Base-by-base conservation (phyloP, 257 asterid genomes). In the Nicotiana knightiana region DNA sequence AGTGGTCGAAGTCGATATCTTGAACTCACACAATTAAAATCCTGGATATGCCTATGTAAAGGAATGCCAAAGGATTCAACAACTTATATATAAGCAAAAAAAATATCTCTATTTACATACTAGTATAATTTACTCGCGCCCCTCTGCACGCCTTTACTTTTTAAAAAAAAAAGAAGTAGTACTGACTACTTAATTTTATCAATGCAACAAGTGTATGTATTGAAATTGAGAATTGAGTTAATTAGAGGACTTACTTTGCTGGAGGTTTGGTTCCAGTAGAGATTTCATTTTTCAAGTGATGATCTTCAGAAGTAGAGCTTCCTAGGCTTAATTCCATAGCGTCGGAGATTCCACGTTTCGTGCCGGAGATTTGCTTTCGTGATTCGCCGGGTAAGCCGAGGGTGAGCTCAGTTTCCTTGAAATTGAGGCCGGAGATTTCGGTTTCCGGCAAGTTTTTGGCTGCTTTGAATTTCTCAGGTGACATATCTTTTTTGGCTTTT, bases 401-500 rank as follows among this genome's bases (percentile, higher is more conserved):
- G 24, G 89, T 90, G 82, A 93, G 97, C 80, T 93, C 97, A 66
- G 97, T 93, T 76, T 90, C 89, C 4, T 82, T 82, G n/a, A 48
- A 82, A 82, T 80, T 86, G 67, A 90, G 82, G 88, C 88, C 78
- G 37, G 59, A 21, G 32, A 4, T 43, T 5, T 43, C 86, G 65
- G 86, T 86, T 61, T 71, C 90, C 87, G 83, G 80, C 81, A 33
- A 82, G 16, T 80, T 83, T 18, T 70, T 62, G 0, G 66, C 4
- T 61, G 66, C 26, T 43, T 76, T 82, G 63, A 76, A 33, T 61
- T n/a, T 80, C 1, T 46, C 79, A 13, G 62, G 6, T 73, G 79
- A 48, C 79, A 73, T 73, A 24, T 48, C 77, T 65, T 32, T 26
- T 48, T 9, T 76, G 71, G 28, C 8, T 80, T 79, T 21, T 80